These are phyloP conservation scores for Wallacemonas collosoma DNA, from an alignment of 208 protist species.

Conservation along the genomic window DNA sequence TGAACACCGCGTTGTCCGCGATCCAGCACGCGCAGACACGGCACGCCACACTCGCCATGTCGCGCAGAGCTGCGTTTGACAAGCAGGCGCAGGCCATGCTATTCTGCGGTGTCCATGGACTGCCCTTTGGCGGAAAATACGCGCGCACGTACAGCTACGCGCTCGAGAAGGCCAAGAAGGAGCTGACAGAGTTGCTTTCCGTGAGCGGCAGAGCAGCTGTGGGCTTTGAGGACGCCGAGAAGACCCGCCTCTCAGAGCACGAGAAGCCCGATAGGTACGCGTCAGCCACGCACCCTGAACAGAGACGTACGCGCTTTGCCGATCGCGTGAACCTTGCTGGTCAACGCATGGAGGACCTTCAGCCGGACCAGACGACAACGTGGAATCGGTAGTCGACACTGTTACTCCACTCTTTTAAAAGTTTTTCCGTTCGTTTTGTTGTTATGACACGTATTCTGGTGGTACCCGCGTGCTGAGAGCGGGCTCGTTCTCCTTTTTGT, in stretches of 20 bases:
- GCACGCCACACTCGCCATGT: constrained; percentile 69
- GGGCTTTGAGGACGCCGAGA: constrained; percentile 43
- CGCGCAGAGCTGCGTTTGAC: constrained; percentile 50
- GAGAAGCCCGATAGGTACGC: constrained; percentile 75
- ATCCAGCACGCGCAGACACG: constrained; percentile 67
- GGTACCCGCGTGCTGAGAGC: too few relatives aligned
- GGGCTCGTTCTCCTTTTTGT: too few relatives aligned
- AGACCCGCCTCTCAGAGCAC: constrained; percentile 54
- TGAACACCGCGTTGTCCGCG: constrained; percentile 51
- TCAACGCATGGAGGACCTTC: constrained; percentile 61
- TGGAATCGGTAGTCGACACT: constrained; percentile 47
- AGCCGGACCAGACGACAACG: constrained; percentile 57
- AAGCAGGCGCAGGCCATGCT: constrained; percentile 74
- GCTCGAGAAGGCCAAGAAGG: constrained; percentile 72
- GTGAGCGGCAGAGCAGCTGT: constrained; percentile 38
- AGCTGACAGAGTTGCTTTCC: constrained; percentile 42
- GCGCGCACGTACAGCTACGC: constrained; percentile 85
- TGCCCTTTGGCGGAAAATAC: constrained; percentile 86
- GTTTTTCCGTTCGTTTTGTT: too few relatives aligned
- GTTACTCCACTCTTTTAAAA: too few relatives aligned
- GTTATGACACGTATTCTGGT: background rate
- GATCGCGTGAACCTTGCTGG: constrained; percentile 40
- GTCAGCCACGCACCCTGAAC: constrained; percentile 84
- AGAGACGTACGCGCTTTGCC: constrained; percentile 72
- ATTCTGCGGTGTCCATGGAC: constrained; percentile 65